These are phyloP conservation scores for Friedmanniomyces simplex DNA, from an alignment of 495 filamentous ascomycete genomes.

Conservation along the genomic window DNA sequence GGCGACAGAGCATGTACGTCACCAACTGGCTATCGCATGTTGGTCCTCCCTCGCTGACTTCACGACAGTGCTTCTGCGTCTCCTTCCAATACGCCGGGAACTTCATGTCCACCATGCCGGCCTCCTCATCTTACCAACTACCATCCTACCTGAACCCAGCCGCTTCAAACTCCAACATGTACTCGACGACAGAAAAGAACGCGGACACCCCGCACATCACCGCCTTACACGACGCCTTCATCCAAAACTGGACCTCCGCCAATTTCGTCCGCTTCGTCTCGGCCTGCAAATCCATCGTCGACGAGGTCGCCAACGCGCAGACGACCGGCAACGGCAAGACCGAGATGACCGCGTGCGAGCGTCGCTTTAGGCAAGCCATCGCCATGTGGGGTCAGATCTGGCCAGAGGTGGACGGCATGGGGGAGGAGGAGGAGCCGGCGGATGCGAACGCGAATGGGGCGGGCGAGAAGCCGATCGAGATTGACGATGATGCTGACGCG, in stretches of 20 bases:
- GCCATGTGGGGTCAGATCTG: conserved; percentile 34
- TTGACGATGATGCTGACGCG: conserved; percentile 11
- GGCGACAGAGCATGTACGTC: conserved; percentile 52
- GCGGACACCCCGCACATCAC: conserved; percentile 24
- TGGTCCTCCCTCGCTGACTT: not conserved
- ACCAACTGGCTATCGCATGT: not conserved
- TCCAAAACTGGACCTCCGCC: conserved; percentile 36
- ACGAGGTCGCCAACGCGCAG: conserved; percentile 32
- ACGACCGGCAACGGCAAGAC: conserved; percentile 29
- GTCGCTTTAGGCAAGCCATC: conserved; percentile 31
- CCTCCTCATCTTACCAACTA: conserved; percentile 9
- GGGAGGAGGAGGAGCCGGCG: conserved; percentile 29
- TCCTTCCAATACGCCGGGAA: conserved; percentile 33
- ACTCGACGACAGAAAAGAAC: conserved; percentile 17
- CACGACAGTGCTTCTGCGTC: conserved; percentile 29
- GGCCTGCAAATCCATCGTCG: conserved; percentile 30
- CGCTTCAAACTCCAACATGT: conserved; percentile 22
- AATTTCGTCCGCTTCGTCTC: conserved; percentile 36
- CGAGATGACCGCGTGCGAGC: conserved; percentile 30
- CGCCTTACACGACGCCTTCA: conserved; percentile 35
- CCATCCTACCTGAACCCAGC: conserved; percentile 14
- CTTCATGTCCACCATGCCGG: conserved; percentile 20
- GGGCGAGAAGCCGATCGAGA: conserved; percentile 7
- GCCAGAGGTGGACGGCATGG: conserved; percentile 36
- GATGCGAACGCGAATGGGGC: not conserved